A percentile compares a stretch with the other conserved stretches of the same genome.
phyloP scores from a whole-genome alignment of 2,329 filamentous ascomycete species.

The Hypoxylon rubiginosum region DNA sequence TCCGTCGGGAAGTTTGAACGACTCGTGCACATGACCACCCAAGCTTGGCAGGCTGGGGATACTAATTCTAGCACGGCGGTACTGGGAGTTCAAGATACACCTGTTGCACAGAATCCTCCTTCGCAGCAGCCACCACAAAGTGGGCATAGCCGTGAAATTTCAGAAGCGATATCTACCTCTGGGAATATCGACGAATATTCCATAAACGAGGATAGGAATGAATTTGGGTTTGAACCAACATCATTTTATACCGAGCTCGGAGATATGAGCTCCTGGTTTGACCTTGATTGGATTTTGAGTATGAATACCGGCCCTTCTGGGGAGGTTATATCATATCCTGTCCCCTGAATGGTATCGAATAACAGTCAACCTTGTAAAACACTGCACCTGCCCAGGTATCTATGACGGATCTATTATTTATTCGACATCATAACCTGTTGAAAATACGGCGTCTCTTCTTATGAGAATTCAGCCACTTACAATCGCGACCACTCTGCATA shows the following conservation, averaged over 20 bases:
- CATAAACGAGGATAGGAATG: conserved; percentile 6
- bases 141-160: background rate
- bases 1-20: conserved; percentile 50
- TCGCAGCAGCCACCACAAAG: background rate
- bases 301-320: conserved; percentile 27
- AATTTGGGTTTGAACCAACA: conserved; percentile 22
- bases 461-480: too few relatives aligned
- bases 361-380: too few relatives aligned
- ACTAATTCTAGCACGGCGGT: background rate
- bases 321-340: conserved; percentile 22
- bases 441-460: too few relatives aligned
- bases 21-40: conserved; percentile 27
- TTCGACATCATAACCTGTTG: too few relatives aligned
- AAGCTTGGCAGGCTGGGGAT: conserved; percentile 25
- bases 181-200: background rate
- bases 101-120: background rate
- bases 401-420: too few relatives aligned
- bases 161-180: background rate
- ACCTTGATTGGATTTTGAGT: conserved; percentile 44
- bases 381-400: too few relatives aligned
- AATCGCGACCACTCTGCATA: too few relatives aligned
- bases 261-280: conserved; percentile 48
- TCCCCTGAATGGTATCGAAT: background rate
- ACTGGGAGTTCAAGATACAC: background rate
- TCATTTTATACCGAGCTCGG: conserved; percentile 46